Conservation (phyloP, 2,329 filamentous ascomycete genomes). For the Trichoderma sp. region DNA sequence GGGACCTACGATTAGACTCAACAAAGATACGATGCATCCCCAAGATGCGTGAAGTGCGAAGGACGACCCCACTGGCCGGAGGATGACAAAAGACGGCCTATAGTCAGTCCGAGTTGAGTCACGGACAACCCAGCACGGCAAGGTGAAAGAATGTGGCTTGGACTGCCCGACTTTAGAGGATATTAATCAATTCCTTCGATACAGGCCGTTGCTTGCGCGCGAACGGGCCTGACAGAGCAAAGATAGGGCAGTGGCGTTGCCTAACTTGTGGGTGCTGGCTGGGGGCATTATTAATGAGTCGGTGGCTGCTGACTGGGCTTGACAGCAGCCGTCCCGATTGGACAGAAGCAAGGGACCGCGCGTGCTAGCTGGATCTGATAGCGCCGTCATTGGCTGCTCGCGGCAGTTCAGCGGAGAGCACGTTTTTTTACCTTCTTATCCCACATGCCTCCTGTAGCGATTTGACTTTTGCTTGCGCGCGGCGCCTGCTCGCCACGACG, state of each 20-base stretch:
- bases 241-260: conserved; percentile 9
- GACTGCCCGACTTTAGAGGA: background rate
- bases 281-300: conserved; percentile 19
- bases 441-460: background rate
- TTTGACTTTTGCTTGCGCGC: conserved; percentile 15
- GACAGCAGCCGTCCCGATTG: conserved; percentile 3
- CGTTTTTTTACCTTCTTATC: background rate
- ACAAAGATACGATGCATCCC: background rate
- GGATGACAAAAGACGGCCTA: conserved; percentile 18
- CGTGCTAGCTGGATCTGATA: conserved; percentile 1
- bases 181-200: conserved; percentile 1
- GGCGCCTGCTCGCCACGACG: background rate
- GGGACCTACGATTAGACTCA: background rate
- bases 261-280: background rate
- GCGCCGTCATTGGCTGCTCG: background rate
- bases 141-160: conserved; percentile 10
- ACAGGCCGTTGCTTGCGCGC: background rate
- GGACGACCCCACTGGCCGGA: background rate
- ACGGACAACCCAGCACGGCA: conserved; percentile 1
- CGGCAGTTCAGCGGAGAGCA: background rate
- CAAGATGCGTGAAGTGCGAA: background rate
- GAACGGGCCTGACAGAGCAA: background rate
- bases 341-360: background rate
- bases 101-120: conserved; percentile 24
- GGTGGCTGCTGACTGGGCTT: conserved; percentile 20